phyloP scores from a whole-genome alignment of 192 early-diverging fungal genomes.

The Gonapodya sp. region DNA sequence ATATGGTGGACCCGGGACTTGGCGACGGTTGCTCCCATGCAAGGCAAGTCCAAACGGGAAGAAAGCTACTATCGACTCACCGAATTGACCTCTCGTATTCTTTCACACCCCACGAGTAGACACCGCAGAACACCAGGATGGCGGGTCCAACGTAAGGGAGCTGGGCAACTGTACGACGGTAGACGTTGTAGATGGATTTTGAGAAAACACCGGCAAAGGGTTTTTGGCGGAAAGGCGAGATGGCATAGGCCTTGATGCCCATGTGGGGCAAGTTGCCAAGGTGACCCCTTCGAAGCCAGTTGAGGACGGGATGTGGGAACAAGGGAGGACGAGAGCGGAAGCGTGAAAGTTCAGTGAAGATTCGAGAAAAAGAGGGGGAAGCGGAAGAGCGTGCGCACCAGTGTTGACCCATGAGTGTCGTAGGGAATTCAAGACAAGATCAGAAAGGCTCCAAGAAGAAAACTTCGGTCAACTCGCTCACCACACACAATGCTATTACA shows the following conservation, averaged over 20 bases:
- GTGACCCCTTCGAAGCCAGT: not conserved
- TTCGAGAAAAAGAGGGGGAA: too few relatives aligned
- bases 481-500: too few relatives aligned
- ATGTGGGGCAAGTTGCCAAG: not conserved
- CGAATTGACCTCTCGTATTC: slow-evolving; percentile 5
- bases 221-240: slow-evolving; percentile 8
- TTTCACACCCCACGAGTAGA: not conserved
- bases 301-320: not conserved
- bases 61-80: not conserved
- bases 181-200: not conserved
- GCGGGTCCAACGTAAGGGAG: not conserved
- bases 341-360: too few relatives aligned
- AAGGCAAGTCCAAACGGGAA: too few relatives aligned
- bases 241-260: slow-evolving; percentile 6
- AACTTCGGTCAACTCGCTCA: too few relatives aligned
- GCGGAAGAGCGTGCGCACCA: too few relatives aligned
- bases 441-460: too few relatives aligned
- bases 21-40: too few relatives aligned
- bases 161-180: not conserved
- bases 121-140: not conserved
- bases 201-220: not conserved
- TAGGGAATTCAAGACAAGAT: too few relatives aligned
- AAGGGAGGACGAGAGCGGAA: not conserved
- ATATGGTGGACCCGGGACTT: too few relatives aligned
- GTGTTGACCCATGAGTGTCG: too few relatives aligned